Percentiles rank a stretch among this genome's conserved stretches.
phyloP scores from a whole-genome alignment of 208 protist species.

The Wallacemonas rigidus region DNA sequence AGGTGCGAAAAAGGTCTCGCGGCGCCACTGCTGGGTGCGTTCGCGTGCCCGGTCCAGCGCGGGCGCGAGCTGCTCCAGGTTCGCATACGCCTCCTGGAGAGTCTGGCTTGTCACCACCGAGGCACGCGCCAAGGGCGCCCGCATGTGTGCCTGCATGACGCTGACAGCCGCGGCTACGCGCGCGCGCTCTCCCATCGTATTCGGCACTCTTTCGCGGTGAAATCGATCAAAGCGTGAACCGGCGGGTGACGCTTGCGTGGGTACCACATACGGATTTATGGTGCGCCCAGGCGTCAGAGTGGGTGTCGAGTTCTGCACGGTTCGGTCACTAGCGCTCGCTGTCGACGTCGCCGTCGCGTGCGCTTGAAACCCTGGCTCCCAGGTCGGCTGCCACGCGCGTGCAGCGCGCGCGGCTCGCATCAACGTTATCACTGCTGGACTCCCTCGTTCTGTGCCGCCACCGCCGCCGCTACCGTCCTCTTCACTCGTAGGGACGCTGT shows the following conservation, averaged over 20 bases:
- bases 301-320: too few species aligned
- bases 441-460: not conserved
- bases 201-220: too few species aligned
- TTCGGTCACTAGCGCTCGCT: not conserved
- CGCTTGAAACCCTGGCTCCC: not conserved
- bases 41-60: not conserved
- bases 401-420: not conserved
- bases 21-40: conserved; percentile 1
- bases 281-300: too few species aligned
- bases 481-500: not conserved
- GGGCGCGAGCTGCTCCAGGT: not conserved
- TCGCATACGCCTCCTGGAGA: conserved; percentile 5
- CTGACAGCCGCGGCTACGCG: too few species aligned
- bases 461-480: not conserved
- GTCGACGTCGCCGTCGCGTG: not conserved
- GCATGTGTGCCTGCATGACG: too few species aligned
- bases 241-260: too few species aligned
- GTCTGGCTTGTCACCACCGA: too few species aligned
- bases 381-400: conserved; percentile 9
- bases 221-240: too few species aligned
- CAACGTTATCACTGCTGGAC: not conserved
- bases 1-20: not conserved
- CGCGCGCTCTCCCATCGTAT: too few species aligned
- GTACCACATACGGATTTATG: too few species aligned
- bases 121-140: too few species aligned